Base-by-base conservation (phyloP, 345 rosid genomes). In the Eucalyptus paniculata region DNA sequence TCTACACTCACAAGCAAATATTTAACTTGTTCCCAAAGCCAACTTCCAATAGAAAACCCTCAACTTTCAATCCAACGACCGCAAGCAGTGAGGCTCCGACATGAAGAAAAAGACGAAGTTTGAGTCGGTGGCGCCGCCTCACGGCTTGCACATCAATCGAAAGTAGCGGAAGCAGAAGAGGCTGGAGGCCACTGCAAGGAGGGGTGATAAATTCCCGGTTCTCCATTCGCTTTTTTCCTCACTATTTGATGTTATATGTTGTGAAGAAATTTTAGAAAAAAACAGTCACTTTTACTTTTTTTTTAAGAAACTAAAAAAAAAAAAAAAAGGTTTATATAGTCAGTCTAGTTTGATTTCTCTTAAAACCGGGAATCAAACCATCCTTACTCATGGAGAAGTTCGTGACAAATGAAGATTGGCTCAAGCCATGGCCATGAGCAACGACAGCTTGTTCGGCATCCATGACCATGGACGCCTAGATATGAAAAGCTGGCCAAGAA, bases 281-380 rank as follows among this genome's bases (percentile, higher is more conserved):
- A 1, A 3, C 6, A 19, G 5, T 53, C 58, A 53, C 58, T 53
- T 53, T 53, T 53, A 53, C 5, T 53, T 19, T 0, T 8, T 53
- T 18, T 8, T 1, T 1, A 19, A 53, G 5, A 53, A 53, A 8
- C 1, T 47, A 12, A 47, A 2, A 53, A 0, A 53, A 53, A 8
- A 8, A 8, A 4, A 53, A 19, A 7, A 8, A 8, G 21, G 1
- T 21, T 21, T 21, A 53, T 53, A 0, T 53, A 8, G 26, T 53
- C 11, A 0, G 5, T 53, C 2, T 0, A 0, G 0, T 53, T 1
- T 53, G 5, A 53, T 53, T 53, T 1, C 58, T 53, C 58, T 53
- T 53, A 21, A 1, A 53, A 53, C 1, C 0, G 5, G 0, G 1
- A 53, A 53, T 53, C 58, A 53, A 53, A 53, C 26, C 1, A 1